Evolutionary conservation across 2,329 filamentous ascomycete genomes (phyloP), one percentile per base, ranked within the genome.

Genomic region (Gaeumannomyces tritici): DNA sequence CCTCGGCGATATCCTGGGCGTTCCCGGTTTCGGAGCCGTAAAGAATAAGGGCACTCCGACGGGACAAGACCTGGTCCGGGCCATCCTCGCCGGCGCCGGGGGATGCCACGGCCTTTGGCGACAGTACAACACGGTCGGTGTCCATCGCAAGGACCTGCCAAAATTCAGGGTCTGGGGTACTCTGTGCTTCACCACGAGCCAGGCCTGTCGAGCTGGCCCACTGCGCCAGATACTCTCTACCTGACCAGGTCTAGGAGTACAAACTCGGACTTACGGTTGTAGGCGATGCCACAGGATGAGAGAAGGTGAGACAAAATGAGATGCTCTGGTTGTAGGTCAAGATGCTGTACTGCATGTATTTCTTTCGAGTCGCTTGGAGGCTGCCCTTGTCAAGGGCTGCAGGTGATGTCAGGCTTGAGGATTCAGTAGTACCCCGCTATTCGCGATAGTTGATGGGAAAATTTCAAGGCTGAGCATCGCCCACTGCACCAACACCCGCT

Each of bases 21-120:
- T 95, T 97, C 63, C 95, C 95, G 27, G 93, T 98, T 78, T 99
- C 95, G 54, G 93, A 96, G 62, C 91, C 95, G 76, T 96, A 99
- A 42, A 96, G 82, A 63, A 99, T 81, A 67, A 96, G 83, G 60
- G 83, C 74, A 63, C 75, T 77, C 67, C 82, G 73, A 26, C 47
- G 35, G n/a, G 15, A 13, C 24, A 28, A 11, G 42, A 21, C 42
- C 42, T 21, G 42, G 6, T 51, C 42, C 42, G 21, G 42, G n/a
- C 18, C 42, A 51, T 51, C 21, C 18, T n/a, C 42, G 42, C 42
- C 18, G 42, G 42, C 6, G 15, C 8, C 21, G 8, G 4, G n/a
- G 21, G 21, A 51, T n/a, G 42, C 21, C 21, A 51, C 42, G 18
- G 7, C n/a, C 18, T 8, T 21, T 2, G 42, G 42, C 42, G 42